Evolutionary conservation across 768 basidiomycete species (phyloP).

Genomic region (Lentinula lateritia): DNA sequence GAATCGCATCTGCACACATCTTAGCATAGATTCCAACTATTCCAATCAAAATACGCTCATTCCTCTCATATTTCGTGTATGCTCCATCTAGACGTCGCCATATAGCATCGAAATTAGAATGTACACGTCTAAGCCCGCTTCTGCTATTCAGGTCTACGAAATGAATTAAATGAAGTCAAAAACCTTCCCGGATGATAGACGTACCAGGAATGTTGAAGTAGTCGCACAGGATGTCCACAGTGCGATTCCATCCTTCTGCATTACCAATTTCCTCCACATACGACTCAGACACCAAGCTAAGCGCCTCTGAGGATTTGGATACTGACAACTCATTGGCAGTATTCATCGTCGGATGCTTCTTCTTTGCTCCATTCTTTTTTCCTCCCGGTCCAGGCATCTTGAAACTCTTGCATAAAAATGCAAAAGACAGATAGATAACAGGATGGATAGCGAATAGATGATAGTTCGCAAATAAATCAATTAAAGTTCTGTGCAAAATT

Average conservation of each 20-base stretch:
- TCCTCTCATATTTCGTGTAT: slow-evolving; percentile 35
- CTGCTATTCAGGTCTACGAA: slow-evolving; percentile 46
- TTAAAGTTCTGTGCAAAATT: no score
- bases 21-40: slow-evolving; percentile 26
- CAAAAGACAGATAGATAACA: no score
- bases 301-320: neutral
- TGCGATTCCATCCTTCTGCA: neutral
- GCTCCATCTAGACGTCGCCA: slow-evolving; percentile 44
- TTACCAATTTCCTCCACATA: neutral
- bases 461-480: no score
- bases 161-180: neutral
- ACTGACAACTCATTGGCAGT: no score
- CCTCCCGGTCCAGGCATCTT: neutral
- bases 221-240: slow-evolving; percentile 9
- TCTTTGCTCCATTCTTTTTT: neutral
- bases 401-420: no score
- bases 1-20: no score
- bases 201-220: slow-evolving; percentile 51
- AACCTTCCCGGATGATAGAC: neutral
- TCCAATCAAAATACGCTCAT: slow-evolving; percentile 47
- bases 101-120: slow-evolving; percentile 49
- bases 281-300: neutral
- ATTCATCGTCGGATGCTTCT: neutral
- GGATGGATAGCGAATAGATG: no score
- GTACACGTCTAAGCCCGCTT: slow-evolving; percentile 58